Evolutionary conservation across 2,329 filamentous ascomycete genomes (phyloP), one percentile per base, ranked within the genome.

Genomic region (Falciphora oryzae): DNA sequence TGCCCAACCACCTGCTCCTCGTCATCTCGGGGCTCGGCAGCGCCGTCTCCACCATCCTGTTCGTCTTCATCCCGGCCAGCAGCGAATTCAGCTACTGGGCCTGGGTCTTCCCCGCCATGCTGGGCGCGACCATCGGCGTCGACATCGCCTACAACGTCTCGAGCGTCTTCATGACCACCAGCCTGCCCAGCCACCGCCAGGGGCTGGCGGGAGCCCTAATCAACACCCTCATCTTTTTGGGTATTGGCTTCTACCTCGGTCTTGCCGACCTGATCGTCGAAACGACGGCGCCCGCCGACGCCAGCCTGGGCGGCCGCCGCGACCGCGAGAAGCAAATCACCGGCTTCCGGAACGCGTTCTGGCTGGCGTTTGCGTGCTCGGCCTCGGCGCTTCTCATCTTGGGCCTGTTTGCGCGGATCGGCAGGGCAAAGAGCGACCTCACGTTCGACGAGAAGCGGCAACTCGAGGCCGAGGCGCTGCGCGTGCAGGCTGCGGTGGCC

Each of bases 121-220:
- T 89, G 4, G 85, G 86, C 67, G 83, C 82, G 16, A 93, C 90
- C 0, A 79, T 93, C 44, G 89, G 88, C 25, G 86, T 93, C 66
- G 91, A 94, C 71, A 86, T 93, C 64, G 86, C 86, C 8, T 93
- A 89, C 76, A 92, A 89, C 71, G 83, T 93, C 1, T 85, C 87
- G 25, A 93, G 90, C 70, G 84, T 93, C 66, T 93, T 91, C 75
- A 89, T 92, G 73, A 92, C 89, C 0, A 92, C 89, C 0, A 85
- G 83, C 18, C 79, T 93, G 67, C 89, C 90, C 0, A 79, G 80
- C 5, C 81, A 83, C 16, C 81, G 86, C 62, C 91, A 94, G 72
- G 90, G 89, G 0, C 79, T 92, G 0, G 90, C 89, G 0, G 89
- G 90, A 1, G 89, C 86, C 0, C 74, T 93, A 59, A 87, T 90